phyloP scores from a whole-genome alignment of 805 yeast species.

The Kuraishia molischiana region DNA sequence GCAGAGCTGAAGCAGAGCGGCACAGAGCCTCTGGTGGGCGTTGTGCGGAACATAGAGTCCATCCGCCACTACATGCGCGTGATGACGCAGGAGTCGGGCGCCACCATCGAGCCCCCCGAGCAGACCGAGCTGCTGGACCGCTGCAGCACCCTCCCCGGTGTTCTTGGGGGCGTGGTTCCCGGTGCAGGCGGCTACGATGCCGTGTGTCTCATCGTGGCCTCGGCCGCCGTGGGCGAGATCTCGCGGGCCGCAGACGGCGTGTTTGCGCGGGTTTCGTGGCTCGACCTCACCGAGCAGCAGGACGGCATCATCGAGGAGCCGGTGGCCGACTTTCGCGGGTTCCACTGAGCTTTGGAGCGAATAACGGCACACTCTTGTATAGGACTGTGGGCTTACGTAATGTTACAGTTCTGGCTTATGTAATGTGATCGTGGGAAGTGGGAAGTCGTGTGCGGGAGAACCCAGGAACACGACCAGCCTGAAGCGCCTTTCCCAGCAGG shows the following conservation, averaged over 20 bases:
- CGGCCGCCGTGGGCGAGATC: slow-evolving; percentile 28
- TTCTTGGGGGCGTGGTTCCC: slow-evolving; percentile 93
- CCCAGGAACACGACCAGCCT: too few species aligned
- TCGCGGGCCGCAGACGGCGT: slow-evolving; percentile 3
- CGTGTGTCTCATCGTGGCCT: slow-evolving; percentile 58
- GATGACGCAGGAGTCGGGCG: slow-evolving; percentile 60
- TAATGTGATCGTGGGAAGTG: too few species aligned
- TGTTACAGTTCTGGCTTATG: too few species aligned
- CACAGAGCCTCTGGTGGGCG: slow-evolving; percentile 16
- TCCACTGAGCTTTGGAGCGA: too few species aligned
- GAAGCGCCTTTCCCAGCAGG: neutral
- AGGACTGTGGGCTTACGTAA: too few species aligned
- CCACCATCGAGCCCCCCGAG: slow-evolving; percentile 76
- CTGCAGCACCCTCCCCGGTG: slow-evolving; percentile 54
- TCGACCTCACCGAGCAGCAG: slow-evolving; percentile 53
- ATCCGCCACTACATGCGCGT: slow-evolving; percentile 51
- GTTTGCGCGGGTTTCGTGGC: slow-evolving; percentile 51
- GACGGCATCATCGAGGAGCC: slow-evolving; percentile 45
- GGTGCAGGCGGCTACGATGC: slow-evolving; percentile 99
- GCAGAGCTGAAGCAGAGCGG: slow-evolving; percentile 4
- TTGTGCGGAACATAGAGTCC: slow-evolving; percentile 29
- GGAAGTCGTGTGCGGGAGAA: neutral
- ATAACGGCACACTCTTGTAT: too few species aligned
- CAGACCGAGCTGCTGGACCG: slow-evolving; percentile 66
- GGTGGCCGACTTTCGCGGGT: slow-evolving; percentile 6